Evolutionary conservation across 2,329 filamentous ascomycete genomes (phyloP).

Genomic region (Metarhizium sp.): DNA sequence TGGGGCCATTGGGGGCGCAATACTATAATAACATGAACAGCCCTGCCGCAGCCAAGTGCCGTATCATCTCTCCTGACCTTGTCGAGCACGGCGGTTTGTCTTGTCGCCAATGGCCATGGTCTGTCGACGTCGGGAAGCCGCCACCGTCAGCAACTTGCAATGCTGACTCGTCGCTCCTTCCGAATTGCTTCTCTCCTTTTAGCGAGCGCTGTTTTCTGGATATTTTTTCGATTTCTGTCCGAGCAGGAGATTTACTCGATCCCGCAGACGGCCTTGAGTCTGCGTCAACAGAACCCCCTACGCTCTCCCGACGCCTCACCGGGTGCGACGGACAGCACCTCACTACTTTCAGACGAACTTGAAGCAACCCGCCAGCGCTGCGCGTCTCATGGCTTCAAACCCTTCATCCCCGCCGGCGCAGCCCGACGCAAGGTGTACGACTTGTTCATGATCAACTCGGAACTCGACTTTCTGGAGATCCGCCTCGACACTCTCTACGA

Average conservation of each 20-base stretch:
- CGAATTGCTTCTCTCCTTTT: not conserved
- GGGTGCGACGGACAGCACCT: not conserved
- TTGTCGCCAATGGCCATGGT: not conserved
- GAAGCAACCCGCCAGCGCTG: not conserved
- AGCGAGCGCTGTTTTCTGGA: not conserved
- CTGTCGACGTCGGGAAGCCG: not conserved
- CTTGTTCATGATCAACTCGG: slow-evolving; percentile 51
- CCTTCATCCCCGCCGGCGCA: not conserved
- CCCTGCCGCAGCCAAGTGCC: too few relatives aligned
- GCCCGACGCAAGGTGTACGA: slow-evolving; percentile 31
- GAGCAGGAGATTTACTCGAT: not conserved
- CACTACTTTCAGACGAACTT: not conserved
- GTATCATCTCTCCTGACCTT: too few relatives aligned
- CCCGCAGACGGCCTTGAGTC: not conserved
- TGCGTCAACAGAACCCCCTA: not conserved
- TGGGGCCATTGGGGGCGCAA: too few relatives aligned
- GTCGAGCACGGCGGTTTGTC: not conserved
- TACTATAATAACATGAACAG: too few relatives aligned
- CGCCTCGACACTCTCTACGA: slow-evolving; percentile 47
- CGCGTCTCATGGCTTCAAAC: not conserved
- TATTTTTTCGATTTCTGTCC: not conserved
- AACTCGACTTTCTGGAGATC: slow-evolving; percentile 58
- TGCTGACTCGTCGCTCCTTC: not conserved
- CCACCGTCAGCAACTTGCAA: not conserved
- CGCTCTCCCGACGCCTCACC: not conserved